Percentiles rank a stretch among this genome's conserved stretches.
These are phyloP conservation scores for Udeniomyces megalosporus DNA, from an alignment of 768 basidiomycete genomes.

Conservation along the genomic window DNA sequence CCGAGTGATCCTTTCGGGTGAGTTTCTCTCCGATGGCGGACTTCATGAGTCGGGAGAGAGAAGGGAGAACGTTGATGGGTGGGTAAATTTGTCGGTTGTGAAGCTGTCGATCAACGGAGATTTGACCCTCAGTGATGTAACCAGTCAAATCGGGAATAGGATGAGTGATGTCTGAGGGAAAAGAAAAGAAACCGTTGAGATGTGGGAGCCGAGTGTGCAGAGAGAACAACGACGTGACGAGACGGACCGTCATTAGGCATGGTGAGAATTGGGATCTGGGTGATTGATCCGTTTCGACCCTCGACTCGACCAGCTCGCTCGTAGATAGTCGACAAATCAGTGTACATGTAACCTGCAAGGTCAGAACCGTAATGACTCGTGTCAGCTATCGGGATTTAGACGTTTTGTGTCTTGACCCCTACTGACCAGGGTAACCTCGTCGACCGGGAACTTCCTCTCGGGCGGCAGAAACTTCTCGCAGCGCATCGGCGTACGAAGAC, in stretches of 20 bases:
- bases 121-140: constrained; percentile 98
- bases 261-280: constrained; percentile 96
- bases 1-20: constrained; percentile 95
- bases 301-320: constrained; percentile 97
- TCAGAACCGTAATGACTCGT: too few relatives aligned
- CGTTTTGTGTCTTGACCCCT: neutral
- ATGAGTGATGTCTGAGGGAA: constrained; percentile 81
- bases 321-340: constrained; percentile 96
- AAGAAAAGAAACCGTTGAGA: neutral
- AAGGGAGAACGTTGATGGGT: constrained; percentile 97
- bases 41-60: constrained; percentile 98
- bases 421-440: constrained; percentile 63
- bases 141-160: constrained; percentile 98
- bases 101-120: constrained; percentile 88
- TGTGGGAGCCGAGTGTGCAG: too few relatives aligned
- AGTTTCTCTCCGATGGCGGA: constrained; percentile 94
- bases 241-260: constrained; percentile 96
- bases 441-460: constrained; percentile 98
- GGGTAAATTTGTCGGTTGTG: constrained; percentile 83
- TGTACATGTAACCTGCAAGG: constrained; percentile 81
- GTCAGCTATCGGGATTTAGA: neutral
- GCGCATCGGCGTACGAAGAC: constrained; percentile 92
- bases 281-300: constrained; percentile 96
- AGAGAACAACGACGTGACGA: neutral
- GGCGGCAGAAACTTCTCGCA: constrained; percentile 95